Evolutionary conservation across 2,329 filamentous ascomycete genomes (phyloP).

Genomic region (Trichoderma harzianum): DNA sequence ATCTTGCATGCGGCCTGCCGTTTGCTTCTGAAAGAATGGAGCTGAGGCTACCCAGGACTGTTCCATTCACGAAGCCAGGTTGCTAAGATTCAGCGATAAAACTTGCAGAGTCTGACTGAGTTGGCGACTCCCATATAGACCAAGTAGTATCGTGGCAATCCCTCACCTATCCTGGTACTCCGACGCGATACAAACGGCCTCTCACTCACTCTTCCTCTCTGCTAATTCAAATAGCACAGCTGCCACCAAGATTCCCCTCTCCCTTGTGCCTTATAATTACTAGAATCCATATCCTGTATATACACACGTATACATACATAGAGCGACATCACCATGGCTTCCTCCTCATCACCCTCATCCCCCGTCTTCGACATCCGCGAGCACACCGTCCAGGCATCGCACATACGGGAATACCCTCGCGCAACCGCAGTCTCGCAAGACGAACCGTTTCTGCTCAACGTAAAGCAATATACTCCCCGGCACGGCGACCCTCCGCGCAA

Average conservation of each 20-base stretch:
- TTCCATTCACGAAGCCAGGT: background rate
- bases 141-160: background rate
- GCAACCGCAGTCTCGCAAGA: slow-evolving; percentile 72
- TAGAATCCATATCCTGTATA: too few species aligned
- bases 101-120: background rate
- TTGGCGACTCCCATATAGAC: background rate
- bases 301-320: background rate
- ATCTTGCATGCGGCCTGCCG: background rate
- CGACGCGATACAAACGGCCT: background rate
- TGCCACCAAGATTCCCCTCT: background rate
- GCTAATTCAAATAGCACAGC: background rate
- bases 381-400: slow-evolving; percentile 69
- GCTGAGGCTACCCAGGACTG: background rate
- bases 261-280: background rate
- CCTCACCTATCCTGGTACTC: background rate
- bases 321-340: background rate
- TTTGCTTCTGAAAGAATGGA: background rate
- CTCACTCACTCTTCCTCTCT: background rate
- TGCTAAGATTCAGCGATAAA: background rate
- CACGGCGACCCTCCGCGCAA: slow-evolving; percentile 64
- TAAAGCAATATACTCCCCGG: slow-evolving; percentile 85
- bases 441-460: slow-evolving; percentile 66
- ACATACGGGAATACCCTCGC: slow-evolving; percentile 77
- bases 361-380: slow-evolving; percentile 62
- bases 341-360: slow-evolving; percentile 13